phyloP scores from a whole-genome alignment of 1,284 basidiomycete genomes.

The Cutaneotrichosporon sp. region DNA sequence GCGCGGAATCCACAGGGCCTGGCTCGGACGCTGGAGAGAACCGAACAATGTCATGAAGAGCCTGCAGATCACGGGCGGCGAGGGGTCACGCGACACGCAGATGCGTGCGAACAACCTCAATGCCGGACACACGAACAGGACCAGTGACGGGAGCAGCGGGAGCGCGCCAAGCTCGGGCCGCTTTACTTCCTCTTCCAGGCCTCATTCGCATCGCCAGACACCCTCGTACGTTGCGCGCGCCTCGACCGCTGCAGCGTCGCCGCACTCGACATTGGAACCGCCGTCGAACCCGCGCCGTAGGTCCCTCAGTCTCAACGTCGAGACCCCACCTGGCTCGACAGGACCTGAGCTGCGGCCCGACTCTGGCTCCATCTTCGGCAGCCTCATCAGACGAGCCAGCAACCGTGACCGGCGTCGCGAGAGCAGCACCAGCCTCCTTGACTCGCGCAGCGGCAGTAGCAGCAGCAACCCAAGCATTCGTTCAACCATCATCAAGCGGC shows the following conservation, averaged over 20 bases:
- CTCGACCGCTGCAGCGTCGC: neutral
- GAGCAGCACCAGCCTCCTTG: conserved; percentile 6
- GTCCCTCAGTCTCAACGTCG: neutral
- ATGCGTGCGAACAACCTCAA: conserved; percentile 3
- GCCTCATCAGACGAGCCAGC: conserved; percentile 6
- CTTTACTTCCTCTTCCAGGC: neutral
- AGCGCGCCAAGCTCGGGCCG: neutral
- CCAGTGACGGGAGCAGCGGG: neutral
- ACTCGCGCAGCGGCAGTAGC: neutral
- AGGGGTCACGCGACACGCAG: conserved; percentile 4
- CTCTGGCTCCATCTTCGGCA: conserved; percentile 10
- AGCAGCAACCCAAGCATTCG: conserved; percentile 1
- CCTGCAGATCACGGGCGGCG: conserved; percentile 14
- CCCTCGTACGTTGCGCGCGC: neutral
- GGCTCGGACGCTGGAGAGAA: conserved; percentile 19
- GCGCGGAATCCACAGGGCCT: conserved; percentile 25
- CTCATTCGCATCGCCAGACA: neutral
- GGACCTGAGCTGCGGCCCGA: conserved; percentile 6
- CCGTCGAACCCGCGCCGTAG: neutral
- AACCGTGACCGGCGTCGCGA: conserved; percentile 9
- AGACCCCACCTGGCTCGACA: neutral
- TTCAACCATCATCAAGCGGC: conserved; percentile 3
- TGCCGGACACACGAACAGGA: neutral
- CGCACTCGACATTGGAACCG: neutral
- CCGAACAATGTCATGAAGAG: conserved; percentile 14